Percentiles rank a stretch among this genome's conserved stretches.
phyloP scores from a whole-genome alignment of 805 yeast genomes.

The Suhomyces faveliae region DNA sequence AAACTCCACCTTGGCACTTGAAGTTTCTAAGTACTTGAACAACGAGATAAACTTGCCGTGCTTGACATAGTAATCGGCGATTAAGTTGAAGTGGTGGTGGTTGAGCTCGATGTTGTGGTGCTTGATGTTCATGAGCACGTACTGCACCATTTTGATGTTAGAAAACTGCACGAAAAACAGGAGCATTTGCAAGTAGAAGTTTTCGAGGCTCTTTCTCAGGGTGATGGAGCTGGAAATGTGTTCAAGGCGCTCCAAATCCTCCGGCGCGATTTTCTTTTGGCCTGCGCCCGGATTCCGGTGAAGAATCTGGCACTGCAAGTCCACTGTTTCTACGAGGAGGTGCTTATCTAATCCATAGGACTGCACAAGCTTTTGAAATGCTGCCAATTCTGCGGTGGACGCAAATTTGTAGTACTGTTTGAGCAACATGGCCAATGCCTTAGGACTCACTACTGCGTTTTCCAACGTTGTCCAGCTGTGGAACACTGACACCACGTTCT shows the following conservation, averaged over 20 bases:
- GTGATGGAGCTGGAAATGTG: constrained; percentile 15
- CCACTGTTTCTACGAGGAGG: constrained; percentile 22
- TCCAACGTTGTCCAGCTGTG: constrained; percentile 24
- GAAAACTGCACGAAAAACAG: constrained; percentile 29
- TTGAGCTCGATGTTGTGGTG: constrained; percentile 14
- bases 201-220: constrained; percentile 18
- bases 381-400: constrained; percentile 22
- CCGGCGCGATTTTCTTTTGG: constrained; percentile 25
- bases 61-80: constrained; percentile 24
- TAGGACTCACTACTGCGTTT: constrained; percentile 16
- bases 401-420: constrained; percentile 32
- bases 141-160: constrained; percentile 26
- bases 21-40: constrained; percentile 22
- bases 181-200: constrained; percentile 28
- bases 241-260: constrained; percentile 23
- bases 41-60: constrained; percentile 30
- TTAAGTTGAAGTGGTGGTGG: constrained; percentile 19
- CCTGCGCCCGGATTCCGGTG: constrained; percentile 22
- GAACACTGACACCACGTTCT: constrained; percentile 22
- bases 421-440: constrained; percentile 25
- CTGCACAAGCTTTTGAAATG: constrained; percentile 20
- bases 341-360: constrained; percentile 20
- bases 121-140: constrained; percentile 27
- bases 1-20: constrained; percentile 17
- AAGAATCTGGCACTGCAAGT: constrained; percentile 25